phyloP scores from a whole-genome alignment of 2,329 filamentous ascomycete genomes.

The Fusarium sp. region DNA sequence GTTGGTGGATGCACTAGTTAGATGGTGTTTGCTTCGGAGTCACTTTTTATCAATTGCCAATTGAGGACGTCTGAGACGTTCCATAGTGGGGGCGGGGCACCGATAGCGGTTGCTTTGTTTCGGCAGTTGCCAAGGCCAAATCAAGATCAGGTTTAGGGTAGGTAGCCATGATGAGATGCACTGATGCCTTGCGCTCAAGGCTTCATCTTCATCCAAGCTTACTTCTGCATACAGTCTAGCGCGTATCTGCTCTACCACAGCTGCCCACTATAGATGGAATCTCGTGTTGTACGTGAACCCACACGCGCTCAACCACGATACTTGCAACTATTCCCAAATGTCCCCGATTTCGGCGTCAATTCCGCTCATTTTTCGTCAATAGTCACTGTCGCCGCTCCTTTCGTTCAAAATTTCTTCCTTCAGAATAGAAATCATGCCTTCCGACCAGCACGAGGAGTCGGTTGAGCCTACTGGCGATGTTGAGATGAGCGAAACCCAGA shows the following conservation, averaged over 20 bases:
- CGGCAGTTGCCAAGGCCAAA: background rate
- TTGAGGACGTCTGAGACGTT: conserved; percentile 19
- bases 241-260: background rate
- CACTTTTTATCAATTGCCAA: conserved; percentile 33
- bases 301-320: conserved; percentile 11
- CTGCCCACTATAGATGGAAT: background rate
- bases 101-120: conserved; percentile 34
- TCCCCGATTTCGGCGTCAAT: background rate
- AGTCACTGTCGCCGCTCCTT: background rate
- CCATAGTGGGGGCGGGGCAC: conserved; percentile 45
- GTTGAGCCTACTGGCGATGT: conserved; percentile 52
- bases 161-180: conserved; percentile 10
- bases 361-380: conserved; percentile 15
- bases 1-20: conserved; percentile 6
- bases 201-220: conserved; percentile 19
- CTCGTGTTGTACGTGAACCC: background rate
- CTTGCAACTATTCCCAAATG: background rate
- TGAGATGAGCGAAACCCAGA: conserved; percentile 54
- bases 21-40: conserved; percentile 32
- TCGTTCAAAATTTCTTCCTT: accelerated
- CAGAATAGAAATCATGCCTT: conserved; percentile 49
- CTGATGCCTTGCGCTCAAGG: conserved; percentile 37
- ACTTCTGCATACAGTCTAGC: conserved; percentile 18
- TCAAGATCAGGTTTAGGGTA: conserved; percentile 29
- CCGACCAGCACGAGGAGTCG: conserved; percentile 41